Evolutionary conservation across 441 rosid species (phyloP).

Genomic region (Hura crepitans): DNA sequence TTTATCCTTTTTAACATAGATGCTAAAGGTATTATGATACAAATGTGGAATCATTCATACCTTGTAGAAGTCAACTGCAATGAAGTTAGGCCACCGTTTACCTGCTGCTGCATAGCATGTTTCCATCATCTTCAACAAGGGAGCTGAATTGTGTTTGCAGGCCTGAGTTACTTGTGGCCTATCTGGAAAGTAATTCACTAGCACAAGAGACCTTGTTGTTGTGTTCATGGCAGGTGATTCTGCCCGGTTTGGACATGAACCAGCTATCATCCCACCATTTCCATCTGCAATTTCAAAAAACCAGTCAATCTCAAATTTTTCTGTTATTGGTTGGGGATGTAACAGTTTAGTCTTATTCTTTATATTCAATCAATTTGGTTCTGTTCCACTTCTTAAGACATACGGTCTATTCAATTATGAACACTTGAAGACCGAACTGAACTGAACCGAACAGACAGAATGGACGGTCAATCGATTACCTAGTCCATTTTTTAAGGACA

Average conservation of each 20-base stretch:
- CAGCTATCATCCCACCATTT: constrained; percentile 57
- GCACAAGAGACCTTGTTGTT: constrained; percentile 51
- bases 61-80: constrained; percentile 85
- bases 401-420: too few relatives aligned
- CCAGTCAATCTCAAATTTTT: background rate
- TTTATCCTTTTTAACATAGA: background rate
- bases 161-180: constrained; percentile 52
- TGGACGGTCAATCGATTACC: background rate
- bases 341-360: too few relatives aligned
- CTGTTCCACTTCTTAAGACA: too few relatives aligned
- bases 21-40: background rate
- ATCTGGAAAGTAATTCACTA: constrained; percentile 60
- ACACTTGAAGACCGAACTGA: too few relatives aligned
- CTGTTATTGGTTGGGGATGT: background rate
- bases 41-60: constrained; percentile 25
- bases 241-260: constrained; percentile 61
- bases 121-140: constrained; percentile 51
- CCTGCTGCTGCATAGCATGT: constrained; percentile 66
- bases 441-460: too few relatives aligned
- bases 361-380: too few relatives aligned
- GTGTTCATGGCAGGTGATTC: constrained; percentile 68
- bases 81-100: constrained; percentile 91
- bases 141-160: constrained; percentile 71
- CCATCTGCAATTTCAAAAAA: constrained; percentile 51
- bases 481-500: background rate